phyloP scores from a whole-genome alignment of 1,284 basidiomycete species.

The Entoloma clypeatum region DNA sequence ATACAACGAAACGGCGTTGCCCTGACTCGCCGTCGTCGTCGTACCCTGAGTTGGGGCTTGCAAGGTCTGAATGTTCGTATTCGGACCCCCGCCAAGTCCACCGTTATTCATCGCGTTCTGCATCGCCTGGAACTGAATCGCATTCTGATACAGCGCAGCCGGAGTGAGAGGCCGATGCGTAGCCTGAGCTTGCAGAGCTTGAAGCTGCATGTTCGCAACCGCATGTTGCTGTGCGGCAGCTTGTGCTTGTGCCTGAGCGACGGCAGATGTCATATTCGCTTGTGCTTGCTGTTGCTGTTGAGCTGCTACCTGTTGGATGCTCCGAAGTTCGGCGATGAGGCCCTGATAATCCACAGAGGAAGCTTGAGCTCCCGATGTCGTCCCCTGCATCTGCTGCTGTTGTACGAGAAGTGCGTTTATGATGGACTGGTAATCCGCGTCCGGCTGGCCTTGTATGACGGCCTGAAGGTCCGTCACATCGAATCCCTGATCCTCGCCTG shows the following conservation, averaged over 20 bases:
- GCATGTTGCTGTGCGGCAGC: no score
- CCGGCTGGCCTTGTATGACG: conserved; percentile 8
- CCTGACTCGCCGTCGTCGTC: no score
- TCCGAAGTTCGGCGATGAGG: conserved; percentile 28
- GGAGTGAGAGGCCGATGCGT: no score
- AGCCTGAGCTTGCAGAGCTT: no score
- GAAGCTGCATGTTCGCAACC: no score
- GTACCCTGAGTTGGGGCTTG: no score
- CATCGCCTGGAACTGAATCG: conserved; percentile 10
- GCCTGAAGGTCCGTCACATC: conserved; percentile 4
- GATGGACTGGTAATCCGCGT: conserved; percentile 9
- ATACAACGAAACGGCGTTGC: no score
- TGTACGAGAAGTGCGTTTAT: conserved; percentile 11
- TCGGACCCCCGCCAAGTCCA: no score
- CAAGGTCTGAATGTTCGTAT: no score
- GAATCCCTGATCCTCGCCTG: not conserved
- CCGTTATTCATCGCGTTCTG: conserved; percentile 7
- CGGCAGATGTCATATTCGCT: no score
- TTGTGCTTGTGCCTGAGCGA: conserved; percentile 15
- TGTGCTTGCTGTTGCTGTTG: conserved; percentile 18
- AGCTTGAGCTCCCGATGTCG: not conserved
- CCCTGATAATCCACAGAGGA: conserved; percentile 15
- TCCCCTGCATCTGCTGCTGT: conserved; percentile 9
- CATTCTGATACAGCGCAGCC: no score
- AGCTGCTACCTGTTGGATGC: conserved; percentile 23